Evolutionary conservation across 2,329 filamentous ascomycete genomes (phyloP), one percentile per base, ranked within the genome.

Genomic region (Sphaerostilbella broomeana): DNA sequence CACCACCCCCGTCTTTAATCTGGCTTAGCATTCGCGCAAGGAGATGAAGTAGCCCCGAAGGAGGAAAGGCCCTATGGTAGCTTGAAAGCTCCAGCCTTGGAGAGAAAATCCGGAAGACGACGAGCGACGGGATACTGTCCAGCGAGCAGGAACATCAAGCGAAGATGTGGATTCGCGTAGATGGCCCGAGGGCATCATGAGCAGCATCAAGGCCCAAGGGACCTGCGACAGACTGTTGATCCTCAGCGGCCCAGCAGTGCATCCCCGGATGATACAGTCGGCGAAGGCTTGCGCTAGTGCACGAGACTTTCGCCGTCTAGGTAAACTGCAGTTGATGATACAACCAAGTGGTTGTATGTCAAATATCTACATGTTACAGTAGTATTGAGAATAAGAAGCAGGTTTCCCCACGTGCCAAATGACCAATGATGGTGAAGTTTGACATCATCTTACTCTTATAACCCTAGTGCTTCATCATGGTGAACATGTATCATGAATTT

Each of bases 81-180:
- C 74, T 77, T 77, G 64, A 77, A 76, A 77, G 73, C 73, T 75
- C 73, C 73, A 76, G 72, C 70, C 72, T 71, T 58, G 51, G 46
- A 56, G 50, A 58, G 42, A 39, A 49, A 53, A 54, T 51, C 54
- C 40, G 41, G 48, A 50, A 47, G 45, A 44, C 44, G 26, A 51
- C 41, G 44, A 47, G 18, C 32, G n/a, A n/a, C n/a, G 29, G 30
- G 31, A 38, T 17, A n/a, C 24, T 29, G 22, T 29, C 34, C 25
- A 1, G 22, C 5, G 31, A 45, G 42, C 38, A 46, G 37, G 45
- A 50, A 47, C 49, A 39, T 38, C 38, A 43, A 46, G 42, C 38
- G 36, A 45, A 37, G 34, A 46, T 38, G 35, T 39, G 35, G 40
- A 39, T 33, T 44, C 35, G 38, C 39, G 32, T 37, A 32, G 27